Evolutionary conservation across 495 filamentous ascomycete genomes (phyloP).

Genomic region (Cenococcum geophilum): DNA sequence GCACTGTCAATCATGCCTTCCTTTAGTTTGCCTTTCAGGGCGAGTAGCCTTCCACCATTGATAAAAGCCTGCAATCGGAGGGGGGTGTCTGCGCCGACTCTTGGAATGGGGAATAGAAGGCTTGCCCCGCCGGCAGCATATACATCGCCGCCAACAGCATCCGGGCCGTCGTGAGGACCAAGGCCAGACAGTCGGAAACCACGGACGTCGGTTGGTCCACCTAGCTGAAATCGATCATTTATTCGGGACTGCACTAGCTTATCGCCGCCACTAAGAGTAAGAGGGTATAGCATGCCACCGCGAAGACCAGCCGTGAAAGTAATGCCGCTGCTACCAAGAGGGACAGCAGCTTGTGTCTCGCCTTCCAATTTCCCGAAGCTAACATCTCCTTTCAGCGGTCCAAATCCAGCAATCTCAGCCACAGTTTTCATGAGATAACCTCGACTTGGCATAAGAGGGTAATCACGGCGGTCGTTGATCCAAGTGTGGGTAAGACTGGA

Average conservation of each 20-base stretch:
- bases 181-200: constrained; percentile 86
- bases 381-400: constrained; percentile 79
- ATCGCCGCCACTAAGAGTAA: constrained; percentile 48
- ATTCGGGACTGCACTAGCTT: constrained; percentile 62
- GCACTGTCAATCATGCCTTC: constrained; percentile 45
- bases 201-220: constrained; percentile 88
- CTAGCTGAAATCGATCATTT: constrained; percentile 92
- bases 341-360: constrained; percentile 66
- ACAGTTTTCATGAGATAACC: constrained; percentile 72
- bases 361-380: constrained; percentile 82
- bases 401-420: constrained; percentile 81
- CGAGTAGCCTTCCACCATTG: constrained; percentile 81
- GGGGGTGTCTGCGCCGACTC: constrained; percentile 70
- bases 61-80: constrained; percentile 82
- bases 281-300: constrained; percentile 58
- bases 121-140: constrained; percentile 84
- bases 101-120: constrained; percentile 75
- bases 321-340: constrained; percentile 70
- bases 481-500: constrained; percentile 77
- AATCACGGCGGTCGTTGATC: constrained; percentile 70
- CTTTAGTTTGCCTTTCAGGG: constrained; percentile 53
- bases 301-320: constrained; percentile 60
- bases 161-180: constrained; percentile 75
- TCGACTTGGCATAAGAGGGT: constrained; percentile 69
- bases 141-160: constrained; percentile 85